These are phyloP conservation scores for Phytophthora hybrid DNA, from an alignment of 352 stramenopile species.

Conservation along the genomic window DNA sequence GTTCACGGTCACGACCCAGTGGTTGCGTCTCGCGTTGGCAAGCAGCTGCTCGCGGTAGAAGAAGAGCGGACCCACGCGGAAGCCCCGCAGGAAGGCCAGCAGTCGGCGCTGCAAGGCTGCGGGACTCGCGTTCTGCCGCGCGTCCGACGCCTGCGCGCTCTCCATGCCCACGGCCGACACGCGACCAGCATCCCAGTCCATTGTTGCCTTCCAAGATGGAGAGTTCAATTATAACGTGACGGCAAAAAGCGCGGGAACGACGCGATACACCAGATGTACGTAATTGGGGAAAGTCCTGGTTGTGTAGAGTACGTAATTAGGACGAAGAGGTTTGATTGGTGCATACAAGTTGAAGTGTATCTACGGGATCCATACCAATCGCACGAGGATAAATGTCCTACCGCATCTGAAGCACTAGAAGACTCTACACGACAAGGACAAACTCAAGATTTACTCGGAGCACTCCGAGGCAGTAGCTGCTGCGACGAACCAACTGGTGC, in stretches of 20 bases:
- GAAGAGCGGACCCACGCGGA: conserved; percentile 87
- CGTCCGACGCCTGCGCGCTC: conserved; percentile 63
- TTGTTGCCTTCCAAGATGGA: conserved; percentile 18
- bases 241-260: too few species aligned
- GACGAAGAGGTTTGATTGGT: not conserved
- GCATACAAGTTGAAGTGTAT: conserved; percentile 8
- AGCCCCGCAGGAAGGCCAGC: conserved; percentile 89
- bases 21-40: conserved; percentile 79
- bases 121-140: conserved; percentile 54
- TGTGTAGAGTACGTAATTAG: too few species aligned
- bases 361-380: too few species aligned
- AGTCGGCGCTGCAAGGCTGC: conserved; percentile 72
- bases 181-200: conserved; percentile 87
- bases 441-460: conserved; percentile 21
- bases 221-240: too few species aligned
- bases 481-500: conserved; percentile 15
- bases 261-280: not conserved
- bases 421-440: conserved; percentile 11
- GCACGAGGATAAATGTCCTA: too few species aligned
- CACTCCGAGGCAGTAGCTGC: conserved; percentile 8
- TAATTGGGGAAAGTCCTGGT: not conserved
- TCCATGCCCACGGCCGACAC: conserved; percentile 87
- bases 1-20: conserved; percentile 85
- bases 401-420: conserved; percentile 16
- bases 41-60: conserved; percentile 92